These are phyloP conservation scores for Quercus dentata DNA, from an alignment of 306 rosid species.

Conservation along the genomic window DNA sequence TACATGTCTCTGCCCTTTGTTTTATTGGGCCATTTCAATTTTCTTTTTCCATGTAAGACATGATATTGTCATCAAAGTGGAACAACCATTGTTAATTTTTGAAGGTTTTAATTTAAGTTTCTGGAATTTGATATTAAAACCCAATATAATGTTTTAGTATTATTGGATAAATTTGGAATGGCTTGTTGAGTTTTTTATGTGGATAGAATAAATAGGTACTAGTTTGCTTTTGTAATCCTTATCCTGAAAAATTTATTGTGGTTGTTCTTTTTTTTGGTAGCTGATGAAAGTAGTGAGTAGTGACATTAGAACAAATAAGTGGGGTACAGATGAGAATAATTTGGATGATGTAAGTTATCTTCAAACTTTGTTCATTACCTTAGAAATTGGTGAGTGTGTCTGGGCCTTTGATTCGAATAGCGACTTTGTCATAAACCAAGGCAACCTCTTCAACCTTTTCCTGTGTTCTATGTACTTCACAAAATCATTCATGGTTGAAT, in stretches of 20 bases:
- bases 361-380: neutral
- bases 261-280: slow-evolving; percentile 4
- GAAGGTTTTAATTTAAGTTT: neutral
- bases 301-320: too few species aligned
- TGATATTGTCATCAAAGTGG: neutral
- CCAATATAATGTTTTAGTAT: neutral
- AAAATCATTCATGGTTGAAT: too few species aligned
- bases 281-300: neutral
- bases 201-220: slow-evolving; percentile 20
- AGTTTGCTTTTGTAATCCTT: slow-evolving; percentile 18
- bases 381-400: neutral
- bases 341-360: neutral
- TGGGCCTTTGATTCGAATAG: too few species aligned
- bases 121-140: neutral
- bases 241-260: slow-evolving; percentile 11
- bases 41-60: too few species aligned
- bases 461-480: too few species aligned
- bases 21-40: neutral
- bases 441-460: too few species aligned
- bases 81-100: neutral
- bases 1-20: neutral
- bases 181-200: neutral
- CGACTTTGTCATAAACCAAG: too few species aligned
- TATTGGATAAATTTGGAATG: neutral
- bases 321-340: neutral